phyloP scores from a whole-genome alignment of 768 basidiomycete species.

The Auriculariales sp. region DNA sequence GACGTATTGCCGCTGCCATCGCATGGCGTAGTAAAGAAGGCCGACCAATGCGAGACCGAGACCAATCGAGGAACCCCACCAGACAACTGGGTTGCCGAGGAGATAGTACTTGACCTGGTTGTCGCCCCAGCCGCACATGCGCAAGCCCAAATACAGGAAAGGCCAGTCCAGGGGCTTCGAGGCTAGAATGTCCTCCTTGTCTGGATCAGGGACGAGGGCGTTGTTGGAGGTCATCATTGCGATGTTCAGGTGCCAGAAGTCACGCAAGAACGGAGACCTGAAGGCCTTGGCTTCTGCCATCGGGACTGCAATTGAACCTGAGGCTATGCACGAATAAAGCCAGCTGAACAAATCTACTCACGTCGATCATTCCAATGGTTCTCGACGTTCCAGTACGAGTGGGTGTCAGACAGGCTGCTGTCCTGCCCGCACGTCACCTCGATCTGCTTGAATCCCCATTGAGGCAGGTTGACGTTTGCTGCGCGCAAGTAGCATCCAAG shows the following conservation, averaged over 20 bases:
- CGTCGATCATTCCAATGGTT: constrained; percentile 91
- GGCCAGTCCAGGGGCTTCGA: constrained; percentile 93
- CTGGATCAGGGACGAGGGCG: constrained; percentile 90
- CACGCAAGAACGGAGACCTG: constrained; percentile 81
- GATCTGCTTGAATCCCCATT: constrained; percentile 99
- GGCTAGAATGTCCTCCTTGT: constrained; percentile 96
- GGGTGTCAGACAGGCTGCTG: constrained; percentile 61
- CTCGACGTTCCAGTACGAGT: constrained; percentile 98
- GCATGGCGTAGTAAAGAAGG: constrained; percentile 54
- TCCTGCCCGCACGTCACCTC: constrained; percentile 91
- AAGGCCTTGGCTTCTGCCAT: constrained; percentile 72
- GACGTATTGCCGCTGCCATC: constrained; percentile 75
- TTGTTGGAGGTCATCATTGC: constrained; percentile 99
- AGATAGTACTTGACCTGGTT: constrained; percentile 83
- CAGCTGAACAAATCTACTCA: constrained; percentile 28
- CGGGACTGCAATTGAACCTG: constrained; percentile 43
- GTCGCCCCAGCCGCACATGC: constrained; percentile 97
- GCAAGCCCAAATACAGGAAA: constrained; percentile 70
- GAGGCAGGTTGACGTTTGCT: constrained; percentile 76
- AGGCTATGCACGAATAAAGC: constrained; percentile 1
- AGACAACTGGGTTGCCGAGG: constrained; percentile 81
- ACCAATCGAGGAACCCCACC: constrained; percentile 71
- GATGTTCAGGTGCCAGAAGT: constrained; percentile 98
- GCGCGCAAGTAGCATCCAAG: constrained; percentile 84
- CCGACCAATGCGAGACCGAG: constrained; percentile 38